Evolutionary conservation across 2,329 filamentous ascomycete species (phyloP).

Genomic region (Aspergillus aculeatus): DNA sequence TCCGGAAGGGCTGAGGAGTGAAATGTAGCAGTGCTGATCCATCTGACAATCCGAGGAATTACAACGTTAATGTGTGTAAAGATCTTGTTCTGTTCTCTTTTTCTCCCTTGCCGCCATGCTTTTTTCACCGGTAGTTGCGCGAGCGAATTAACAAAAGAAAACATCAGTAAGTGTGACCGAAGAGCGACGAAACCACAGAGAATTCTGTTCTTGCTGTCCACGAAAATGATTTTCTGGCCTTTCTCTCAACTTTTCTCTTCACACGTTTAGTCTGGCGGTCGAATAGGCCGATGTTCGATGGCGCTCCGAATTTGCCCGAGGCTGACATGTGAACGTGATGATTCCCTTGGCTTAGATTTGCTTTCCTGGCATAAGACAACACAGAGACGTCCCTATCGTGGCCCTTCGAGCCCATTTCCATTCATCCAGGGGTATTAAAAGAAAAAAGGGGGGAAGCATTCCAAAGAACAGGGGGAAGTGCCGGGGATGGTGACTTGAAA

Average conservation of each 20-base stretch:
- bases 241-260: slow-evolving; percentile 4
- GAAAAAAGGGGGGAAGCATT: slow-evolving; percentile 31
- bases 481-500: slow-evolving; percentile 23
- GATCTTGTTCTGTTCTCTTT: slow-evolving; percentile 24
- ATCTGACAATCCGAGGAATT: slow-evolving; percentile 47
- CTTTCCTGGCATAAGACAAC: slow-evolving; percentile 27
- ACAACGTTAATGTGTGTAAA: slow-evolving; percentile 40
- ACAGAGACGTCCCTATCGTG: slow-evolving; percentile 38
- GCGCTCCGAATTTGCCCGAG: slow-evolving; percentile 37
- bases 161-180: slow-evolving; percentile 38
- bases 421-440: slow-evolving; percentile 23
- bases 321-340: slow-evolving; percentile 34
- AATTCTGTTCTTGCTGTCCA: slow-evolving; percentile 19
- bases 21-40: slow-evolving; percentile 42
- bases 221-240: slow-evolving; percentile 5
- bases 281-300: slow-evolving; percentile 33
- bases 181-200: slow-evolving; percentile 32
- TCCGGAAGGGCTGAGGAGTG: slow-evolving; percentile 33
- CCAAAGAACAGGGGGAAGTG: slow-evolving; percentile 32
- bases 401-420: slow-evolving; percentile 37
- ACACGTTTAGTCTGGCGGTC: slow-evolving; percentile 19
- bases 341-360: slow-evolving; percentile 18
- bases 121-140: slow-evolving; percentile 33
- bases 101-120: slow-evolving; percentile 42
- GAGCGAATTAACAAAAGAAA: slow-evolving; percentile 41